Base-by-base conservation (phyloP, 345 rosid genomes). In the Bruguiera gymnorhiza region DNA sequence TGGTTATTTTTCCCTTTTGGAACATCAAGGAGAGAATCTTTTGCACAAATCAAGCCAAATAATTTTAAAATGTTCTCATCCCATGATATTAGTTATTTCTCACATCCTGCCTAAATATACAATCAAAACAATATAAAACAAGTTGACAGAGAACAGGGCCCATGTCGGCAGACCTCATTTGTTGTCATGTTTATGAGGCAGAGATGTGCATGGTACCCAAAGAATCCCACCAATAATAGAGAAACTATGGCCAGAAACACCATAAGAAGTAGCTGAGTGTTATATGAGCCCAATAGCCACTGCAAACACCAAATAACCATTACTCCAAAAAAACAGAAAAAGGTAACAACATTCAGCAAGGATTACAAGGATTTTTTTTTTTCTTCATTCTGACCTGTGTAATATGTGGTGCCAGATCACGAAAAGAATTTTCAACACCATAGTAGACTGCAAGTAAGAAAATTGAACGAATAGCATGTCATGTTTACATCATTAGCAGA, bases 251-350 rank as follows among this genome's bases (percentile, higher is more conserved):
- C 88, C 31, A 88, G 90, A 82, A 95, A 92, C 83, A 95, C 92
- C 81, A 86, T 81, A 29, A 95, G 80, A 65, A 95, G 96, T 76
- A 95, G 84, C 73, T 88, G 97, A 30, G 89, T 87, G 83, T 92
- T 90, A 82, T 90, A 86, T 34, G 99, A 83, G 60, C 79, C 84
- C 85, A 90, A 66, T 68, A 95, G 76, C 99, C 99, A 95, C 99
- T 92, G 89, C 77, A 39, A 76, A 61, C 69, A 74, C 63, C 74
- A 63, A 27, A 73, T 55, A 66, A 60, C 21, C 19, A 60, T 50
- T 27, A 65, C 10, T 63, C 67, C 69, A 59, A 74, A 59, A 7
- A 53, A 27, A 24, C 48, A 62, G 8, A 70, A 55, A 27, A 39
- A 7, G 19, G 5, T 8, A 55, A 75, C 9, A 9, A 0, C 62